Evolutionary conservation across 805 yeast species (phyloP), one percentile per base, ranked within the genome.

Genomic region (Kodamaea kakaduensis): DNA sequence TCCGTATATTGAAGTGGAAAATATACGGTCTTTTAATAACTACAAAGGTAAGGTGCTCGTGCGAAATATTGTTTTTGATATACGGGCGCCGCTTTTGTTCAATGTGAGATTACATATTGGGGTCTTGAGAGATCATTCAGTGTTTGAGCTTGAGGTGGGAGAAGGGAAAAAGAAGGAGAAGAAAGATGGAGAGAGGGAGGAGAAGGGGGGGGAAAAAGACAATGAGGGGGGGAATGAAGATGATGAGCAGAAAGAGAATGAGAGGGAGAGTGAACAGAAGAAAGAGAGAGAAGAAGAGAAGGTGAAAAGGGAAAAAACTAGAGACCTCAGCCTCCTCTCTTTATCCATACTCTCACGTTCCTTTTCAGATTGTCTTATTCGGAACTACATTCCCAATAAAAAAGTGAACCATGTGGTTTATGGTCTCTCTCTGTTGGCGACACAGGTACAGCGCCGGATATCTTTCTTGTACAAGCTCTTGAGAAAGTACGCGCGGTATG

Each of bases 351-450:
- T 60, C n/a, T 58, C 63, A 2, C 50, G 50, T 3, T 41, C 58
- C 2, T 52, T 53, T 24, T 25, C 44, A 10, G 31, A 35, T 14
- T 47, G 43, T 3, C 28, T 64, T n/a, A 21, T 25, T 3, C 30
- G 34, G 5, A 49, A 55, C 36, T 64, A 59, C 38, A 25, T 58
- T 9, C 59, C 54, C 5, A 41, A 46, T 18, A 25, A 35, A 13
- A 58, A 60, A 32, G 40, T 65, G 20, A 56, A 56, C 37, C 44
- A 54, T 32, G 34, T 64, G 1, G 45, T 65, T 46, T 58, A 49
- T 40, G 52, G 62, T 6, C 48, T 61, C 30, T 56, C 60, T 32
- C 51, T 63, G 4, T 43, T 66, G n/a, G 49, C 69, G 1, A 42
- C 34, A 4, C 31, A 51, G 12, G 43, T 56, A 13, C 51, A 51